Conservation (phyloP, 2,329 filamentous ascomycete genomes). For the Emergomyces africanus region DNA sequence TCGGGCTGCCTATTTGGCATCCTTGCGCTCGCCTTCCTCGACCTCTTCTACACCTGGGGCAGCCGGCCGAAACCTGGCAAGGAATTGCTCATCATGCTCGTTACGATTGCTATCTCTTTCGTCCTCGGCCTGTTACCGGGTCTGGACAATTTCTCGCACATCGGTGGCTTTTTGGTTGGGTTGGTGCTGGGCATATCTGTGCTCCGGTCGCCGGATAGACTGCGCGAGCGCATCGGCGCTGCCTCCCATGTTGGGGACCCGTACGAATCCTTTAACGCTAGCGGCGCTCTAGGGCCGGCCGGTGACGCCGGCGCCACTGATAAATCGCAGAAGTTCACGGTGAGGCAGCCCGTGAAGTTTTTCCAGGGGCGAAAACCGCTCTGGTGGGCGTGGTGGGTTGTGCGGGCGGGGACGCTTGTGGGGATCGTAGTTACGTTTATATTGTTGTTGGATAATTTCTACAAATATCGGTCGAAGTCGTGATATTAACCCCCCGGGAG, state of each 20-base stretch:
- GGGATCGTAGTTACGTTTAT: conserved; percentile 78
- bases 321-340: conserved; percentile 39
- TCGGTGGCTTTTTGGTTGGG: conserved; percentile 90
- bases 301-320: conserved; percentile 2
- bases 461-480: conserved; percentile 59
- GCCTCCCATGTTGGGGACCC: conserved; percentile 29
- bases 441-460: conserved; percentile 81
- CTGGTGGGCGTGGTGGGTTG: conserved; percentile 97
- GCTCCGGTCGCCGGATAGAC: conserved; percentile 71
- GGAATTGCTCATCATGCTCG: conserved; percentile 73
- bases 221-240: conserved; percentile 60
- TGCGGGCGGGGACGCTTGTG: conserved; percentile 65
- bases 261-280: conserved; percentile 51
- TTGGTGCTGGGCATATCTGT: conserved; percentile 75
- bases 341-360: conserved; percentile 44
- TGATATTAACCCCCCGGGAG: too few species aligned
- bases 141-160: conserved; percentile 94
- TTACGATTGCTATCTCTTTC: conserved; percentile 83
- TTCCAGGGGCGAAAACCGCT: conserved; percentile 71
- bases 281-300: conserved; percentile 30
- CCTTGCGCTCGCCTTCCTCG: conserved; percentile 74
- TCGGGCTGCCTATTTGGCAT: conserved; percentile 88
- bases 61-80: conserved; percentile 63
- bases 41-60: conserved; percentile 85
- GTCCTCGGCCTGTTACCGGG: conserved; percentile 84